Conservation (phyloP, 208 protist species). For the Wallacemonas sp. region DNA sequence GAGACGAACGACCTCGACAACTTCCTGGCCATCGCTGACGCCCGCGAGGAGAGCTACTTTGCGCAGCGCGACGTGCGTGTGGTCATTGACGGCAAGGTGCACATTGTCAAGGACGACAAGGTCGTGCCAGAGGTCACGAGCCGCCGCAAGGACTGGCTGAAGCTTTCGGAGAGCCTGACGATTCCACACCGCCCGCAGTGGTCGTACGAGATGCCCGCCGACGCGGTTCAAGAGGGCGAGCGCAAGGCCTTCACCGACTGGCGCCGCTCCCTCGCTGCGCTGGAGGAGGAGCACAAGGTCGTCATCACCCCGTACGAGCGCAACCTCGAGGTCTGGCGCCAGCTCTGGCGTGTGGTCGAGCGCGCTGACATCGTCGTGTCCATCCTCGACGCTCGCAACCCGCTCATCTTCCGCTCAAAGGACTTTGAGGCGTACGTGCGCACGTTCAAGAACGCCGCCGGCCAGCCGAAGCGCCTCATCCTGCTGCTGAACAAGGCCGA, state of each 20-base stretch:
- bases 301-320: slow-evolving; percentile 98
- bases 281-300: slow-evolving; percentile 95
- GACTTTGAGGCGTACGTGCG: slow-evolving; percentile 90
- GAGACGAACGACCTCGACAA: slow-evolving; percentile 87
- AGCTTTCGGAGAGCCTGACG: slow-evolving; percentile 75
- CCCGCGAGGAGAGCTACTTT: slow-evolving; percentile 83
- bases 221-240: slow-evolving; percentile 72
- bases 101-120: slow-evolving; percentile 73
- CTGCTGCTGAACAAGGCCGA: slow-evolving; percentile 99
- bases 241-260: slow-evolving; percentile 89
- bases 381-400: slow-evolving; percentile 97
- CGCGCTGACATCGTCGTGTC: slow-evolving; percentile 93
- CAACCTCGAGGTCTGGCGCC: slow-evolving; percentile 99
- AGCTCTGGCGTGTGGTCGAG: slow-evolving; percentile 99
- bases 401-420: slow-evolving; percentile 94
- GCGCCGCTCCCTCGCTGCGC: slow-evolving; percentile 76
- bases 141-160: slow-evolving; percentile 61
- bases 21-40: slow-evolving; percentile 87
- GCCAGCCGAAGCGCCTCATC: slow-evolving; percentile 81
- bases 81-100: slow-evolving; percentile 78
- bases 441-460: slow-evolving; percentile 62
- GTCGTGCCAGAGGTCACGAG: slow-evolving; percentile 44
- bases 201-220: slow-evolving; percentile 69
- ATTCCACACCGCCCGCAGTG: slow-evolving; percentile 86
- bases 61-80: slow-evolving; percentile 81